A percentile compares a stretch with the other conserved stretches of the same genome.
phyloP scores from a whole-genome alignment of 2,329 filamentous ascomycete species.

The Lecanicillium sp. region DNA sequence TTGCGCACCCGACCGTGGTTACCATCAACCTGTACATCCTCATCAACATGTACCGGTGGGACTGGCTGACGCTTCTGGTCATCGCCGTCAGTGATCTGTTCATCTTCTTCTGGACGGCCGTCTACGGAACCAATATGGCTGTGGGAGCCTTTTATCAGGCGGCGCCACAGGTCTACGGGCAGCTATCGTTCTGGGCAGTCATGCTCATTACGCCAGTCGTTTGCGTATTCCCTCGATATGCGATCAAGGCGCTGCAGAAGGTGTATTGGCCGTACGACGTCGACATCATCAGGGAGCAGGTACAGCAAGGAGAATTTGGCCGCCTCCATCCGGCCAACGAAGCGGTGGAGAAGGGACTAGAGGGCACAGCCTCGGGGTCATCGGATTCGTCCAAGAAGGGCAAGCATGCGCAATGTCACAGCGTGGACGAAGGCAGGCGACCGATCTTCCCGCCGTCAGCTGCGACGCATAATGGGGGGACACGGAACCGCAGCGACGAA shows the following conservation, averaged over 20 bases:
- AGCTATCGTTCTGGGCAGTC: slow-evolving; percentile 84
- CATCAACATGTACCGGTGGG: slow-evolving; percentile 96
- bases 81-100: slow-evolving; percentile 76
- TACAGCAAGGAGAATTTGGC: slow-evolving; percentile 74
- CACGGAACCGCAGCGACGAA: too few species aligned
- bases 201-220: slow-evolving; percentile 73
- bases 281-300: slow-evolving; percentile 92
- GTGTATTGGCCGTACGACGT: slow-evolving; percentile 89
- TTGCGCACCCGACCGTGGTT: slow-evolving; percentile 76
- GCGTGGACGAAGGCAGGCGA: slow-evolving; percentile 77
- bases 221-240: slow-evolving; percentile 81
- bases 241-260: slow-evolving; percentile 83
- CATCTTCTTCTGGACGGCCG: slow-evolving; percentile 92
- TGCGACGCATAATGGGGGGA: too few species aligned
- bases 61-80: slow-evolving; percentile 88
- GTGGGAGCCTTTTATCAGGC: slow-evolving; percentile 64
- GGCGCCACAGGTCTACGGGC: slow-evolving; percentile 70
- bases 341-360: slow-evolving; percentile 31
- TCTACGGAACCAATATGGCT: slow-evolving; percentile 58
- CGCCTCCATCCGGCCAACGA: slow-evolving; percentile 48
- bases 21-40: slow-evolving; percentile 92
- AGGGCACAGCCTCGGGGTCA: slow-evolving; percentile 34
- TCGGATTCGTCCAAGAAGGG: slow-evolving; percentile 52
- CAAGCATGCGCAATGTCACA: slow-evolving; percentile 53
- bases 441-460: slow-evolving; percentile 93